Base-by-base conservation (phyloP, 202 grass and related monocot genomes). In the Zizania palustris region DNA sequence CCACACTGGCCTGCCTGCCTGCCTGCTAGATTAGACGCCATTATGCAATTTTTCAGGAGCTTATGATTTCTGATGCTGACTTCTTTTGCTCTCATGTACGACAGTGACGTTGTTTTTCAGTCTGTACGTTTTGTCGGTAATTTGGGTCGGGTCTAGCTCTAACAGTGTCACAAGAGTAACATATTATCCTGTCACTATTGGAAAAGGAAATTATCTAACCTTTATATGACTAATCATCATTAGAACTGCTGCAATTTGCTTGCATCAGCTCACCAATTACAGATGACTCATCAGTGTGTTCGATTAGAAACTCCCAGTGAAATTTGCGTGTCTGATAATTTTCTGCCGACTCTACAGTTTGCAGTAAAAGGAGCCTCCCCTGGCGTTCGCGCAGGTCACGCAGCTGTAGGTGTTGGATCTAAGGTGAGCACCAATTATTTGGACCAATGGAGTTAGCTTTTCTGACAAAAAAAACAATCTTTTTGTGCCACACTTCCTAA, bases 321-420 rank as follows among this genome's bases (percentile, higher is more conserved):
- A 22, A 14, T 54, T 64, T 58, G 22, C 22, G 3, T 67, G 5
- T 12, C 22, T 22, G 11, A 53, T 61, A 15, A 19, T 37, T 4
- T 33, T 18, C 19, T 33, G 45, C 60, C 40, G 44, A 21, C 45
- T 87, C n/a, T 15, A 11, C 85, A 93, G 95, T 86, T 98, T 77
- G 56, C 78, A 28, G 83, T 91, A 5, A 85, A 92, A 86, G 91
- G 91, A 43, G 67, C 87, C 3, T 92, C 96, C 3, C 91, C 96
- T 22, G 96, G 91, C 38, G 91, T 98, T 56, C 78, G 91, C 69
- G 96, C 96, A 56, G 96, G 91, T 45, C 96, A 98, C 87, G 96
- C 89, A 81, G 83, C 91, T 65, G 63, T 93, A 6, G 85, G 75
- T 11, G 78, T 98, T 78, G 91, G 96, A 42, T 90, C 91, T 45